Evolutionary conservation across 257 asterid species (phyloP), one percentile per base, ranked within the genome.

Genomic region (Solanum sparsipilum): DNA sequence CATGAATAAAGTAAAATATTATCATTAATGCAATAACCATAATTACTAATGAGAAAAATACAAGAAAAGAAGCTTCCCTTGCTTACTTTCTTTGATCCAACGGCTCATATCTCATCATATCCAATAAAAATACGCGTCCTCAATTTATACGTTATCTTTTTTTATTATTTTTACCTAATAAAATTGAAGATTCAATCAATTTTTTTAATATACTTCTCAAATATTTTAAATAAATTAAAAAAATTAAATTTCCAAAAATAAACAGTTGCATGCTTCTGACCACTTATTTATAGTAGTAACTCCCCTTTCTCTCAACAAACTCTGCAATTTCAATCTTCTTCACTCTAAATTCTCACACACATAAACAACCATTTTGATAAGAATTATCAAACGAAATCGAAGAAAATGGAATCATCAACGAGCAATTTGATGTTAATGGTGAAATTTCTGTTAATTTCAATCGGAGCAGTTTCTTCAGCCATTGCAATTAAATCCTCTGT

Each of bases 401-500:
- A 31, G 78, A 71, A 68, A 46, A 86, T 86, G 84, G 84, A 81
- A 32, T 21, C 68, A 31, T 89, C 88, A 65, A 89, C 89, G 38
- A 67, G 84, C 72, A 79, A 87, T 41, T 91, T 90, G 91, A 81
- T 91, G n/a, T 75, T 90, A 25, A 87, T 93, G 21, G 31, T 91
- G 86, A 95, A 95, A 91, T 46, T 93, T 87, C 5, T 94, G 7
- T 23, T 95, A n/a, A 88, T 96, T 76, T 91, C 95, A 12, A 90
- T 90, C 6, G 96, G 95, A 68, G 89, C 93, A 21, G 85, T 95
- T 41, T 89, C 94, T 3, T 32, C 93, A 2, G 93, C 91, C 13
- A 32, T 90, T 85, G 96, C 88, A n/a, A 67, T 93, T 9, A 91
- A 84, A 86, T 32, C 87, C 38, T 88, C 91, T 8, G 86, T 91